Base-by-base conservation (phyloP, 768 basidiomycete genomes). In the Pleurotus salmoneostramineus region DNA sequence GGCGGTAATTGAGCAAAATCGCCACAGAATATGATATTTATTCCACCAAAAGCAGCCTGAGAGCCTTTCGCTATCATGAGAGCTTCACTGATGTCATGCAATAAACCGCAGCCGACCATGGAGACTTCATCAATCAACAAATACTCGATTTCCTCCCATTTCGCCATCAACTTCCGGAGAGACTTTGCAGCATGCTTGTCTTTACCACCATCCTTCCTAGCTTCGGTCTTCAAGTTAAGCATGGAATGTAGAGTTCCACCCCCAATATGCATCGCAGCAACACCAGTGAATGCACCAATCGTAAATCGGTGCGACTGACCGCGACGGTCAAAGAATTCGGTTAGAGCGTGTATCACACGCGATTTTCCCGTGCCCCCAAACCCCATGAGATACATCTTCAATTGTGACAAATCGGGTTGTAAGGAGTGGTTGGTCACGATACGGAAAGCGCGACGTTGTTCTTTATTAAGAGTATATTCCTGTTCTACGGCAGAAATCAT, bases 351-450 rank as follows among this genome's bases (percentile, higher is more conserved):
- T 1, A 80, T 71, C 1, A 79, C 73, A 12, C 67, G 54, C 0
- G 72, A 73, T 64, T 79, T 81, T 0, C 79, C 77, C 1, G 77
- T 79, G 1, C 78, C 77, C 5, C 73, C 76, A 1, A 76, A 56
- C 0, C 77, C 78, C 2, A 62, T 64, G 0, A 80, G 10, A 21
- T 69, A 72, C 74, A 78, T 73, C 0, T 64, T 52, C 3, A 77
- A 56, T 3, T 65, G 69, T 5, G 62, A 45, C 2, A 48, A 15
- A 5, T 63, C 11, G 6, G 10, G 31, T 6, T 57, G 27, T 5
- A 62, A 11, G 34, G 60, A 63, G 46, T 76, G 73, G 0, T 67
- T 40, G 5, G 64, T 61, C 6, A 78, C 65, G 5, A 74, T 65
- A 6, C 55, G 11, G 40, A 76, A 74, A 12, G 72, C 74, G 6